phyloP scores from a whole-genome alignment of 2,329 filamentous ascomycete species.

The Nemania sp. region DNA sequence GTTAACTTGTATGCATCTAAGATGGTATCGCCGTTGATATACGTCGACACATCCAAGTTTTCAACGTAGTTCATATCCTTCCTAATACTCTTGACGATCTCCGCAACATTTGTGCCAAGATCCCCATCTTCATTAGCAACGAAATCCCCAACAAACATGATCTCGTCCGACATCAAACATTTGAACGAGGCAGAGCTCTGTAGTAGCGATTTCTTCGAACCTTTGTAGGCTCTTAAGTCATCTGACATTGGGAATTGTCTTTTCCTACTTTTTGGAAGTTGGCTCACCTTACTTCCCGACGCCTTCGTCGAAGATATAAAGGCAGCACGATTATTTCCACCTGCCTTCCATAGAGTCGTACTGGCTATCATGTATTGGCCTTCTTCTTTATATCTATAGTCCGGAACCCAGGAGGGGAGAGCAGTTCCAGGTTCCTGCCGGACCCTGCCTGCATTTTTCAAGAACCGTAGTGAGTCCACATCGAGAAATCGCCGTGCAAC shows the following conservation, averaged over 20 bases:
- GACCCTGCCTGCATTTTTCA: constrained; percentile 39
- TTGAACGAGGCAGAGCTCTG: constrained; percentile 42
- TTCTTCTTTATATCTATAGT: constrained; percentile 37
- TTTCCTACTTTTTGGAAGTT: constrained; percentile 30
- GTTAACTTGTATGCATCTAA: constrained; percentile 36
- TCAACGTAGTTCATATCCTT: constrained; percentile 29
- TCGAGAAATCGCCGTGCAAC: constrained; percentile 40
- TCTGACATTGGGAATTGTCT: constrained; percentile 28
- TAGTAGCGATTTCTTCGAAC: constrained; percentile 37
- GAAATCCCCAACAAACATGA: constrained; percentile 39
- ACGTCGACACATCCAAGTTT: neutral
- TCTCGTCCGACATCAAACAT: constrained; percentile 45
- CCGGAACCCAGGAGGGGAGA: constrained; percentile 43
- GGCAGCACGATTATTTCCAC: constrained; percentile 17
- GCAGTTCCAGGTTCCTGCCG: constrained; percentile 35
- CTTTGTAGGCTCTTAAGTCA: constrained; percentile 36
- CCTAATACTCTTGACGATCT: constrained; percentile 21
- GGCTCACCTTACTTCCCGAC: constrained; percentile 19
- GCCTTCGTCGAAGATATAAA: constrained; percentile 9
- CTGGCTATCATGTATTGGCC: constrained; percentile 23
- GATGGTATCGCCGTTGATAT: constrained; percentile 32
- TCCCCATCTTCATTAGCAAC: constrained; percentile 23
- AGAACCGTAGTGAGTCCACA: constrained; percentile 35
- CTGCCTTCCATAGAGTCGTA: constrained; percentile 28
- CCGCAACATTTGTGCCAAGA: constrained; percentile 17